Conservation (phyloP, 2,329 filamentous ascomycete species). For the Aureobasidium sp. region DNA sequence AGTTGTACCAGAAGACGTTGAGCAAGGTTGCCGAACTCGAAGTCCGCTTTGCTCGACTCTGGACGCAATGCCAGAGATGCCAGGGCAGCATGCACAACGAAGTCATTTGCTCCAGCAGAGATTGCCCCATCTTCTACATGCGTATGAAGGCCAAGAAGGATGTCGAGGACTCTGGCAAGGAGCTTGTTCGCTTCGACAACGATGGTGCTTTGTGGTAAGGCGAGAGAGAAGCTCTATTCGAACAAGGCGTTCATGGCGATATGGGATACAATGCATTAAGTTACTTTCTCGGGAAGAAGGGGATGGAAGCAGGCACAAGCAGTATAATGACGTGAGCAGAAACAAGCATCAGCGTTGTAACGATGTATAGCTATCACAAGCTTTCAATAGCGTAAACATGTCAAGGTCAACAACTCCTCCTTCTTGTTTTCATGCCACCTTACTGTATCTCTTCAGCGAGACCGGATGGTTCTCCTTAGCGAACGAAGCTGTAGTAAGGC, state of each 20-base stretch:
- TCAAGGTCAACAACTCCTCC: neutral
- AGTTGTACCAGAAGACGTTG: conserved; percentile 88
- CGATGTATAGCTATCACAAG: neutral
- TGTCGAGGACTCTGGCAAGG: conserved; percentile 87
- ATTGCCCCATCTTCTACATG: conserved; percentile 99
- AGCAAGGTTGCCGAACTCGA: conserved; percentile 86
- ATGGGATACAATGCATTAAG: neutral
- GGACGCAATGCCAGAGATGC: conserved; percentile 97
- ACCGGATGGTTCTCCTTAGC: neutral
- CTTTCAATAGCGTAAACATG: neutral
- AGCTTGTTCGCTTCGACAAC: conserved; percentile 79
- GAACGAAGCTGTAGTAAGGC: neutral
- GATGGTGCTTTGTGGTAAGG: conserved; percentile 62
- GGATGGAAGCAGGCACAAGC: neutral
- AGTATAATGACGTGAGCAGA: neutral
- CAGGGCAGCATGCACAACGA: conserved; percentile 98
- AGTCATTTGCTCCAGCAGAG: conserved; percentile 91
- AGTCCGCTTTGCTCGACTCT: conserved; percentile 81
- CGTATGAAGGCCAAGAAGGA: conserved; percentile 99
- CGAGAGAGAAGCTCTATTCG: no score
- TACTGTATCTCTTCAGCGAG: neutral
- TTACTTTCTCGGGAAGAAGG: neutral
- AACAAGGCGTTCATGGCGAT: neutral
- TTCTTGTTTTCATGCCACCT: neutral
- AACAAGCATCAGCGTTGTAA: neutral